Conservation (phyloP, 345 rosid genomes). For the Hevea brasiliensis region DNA sequence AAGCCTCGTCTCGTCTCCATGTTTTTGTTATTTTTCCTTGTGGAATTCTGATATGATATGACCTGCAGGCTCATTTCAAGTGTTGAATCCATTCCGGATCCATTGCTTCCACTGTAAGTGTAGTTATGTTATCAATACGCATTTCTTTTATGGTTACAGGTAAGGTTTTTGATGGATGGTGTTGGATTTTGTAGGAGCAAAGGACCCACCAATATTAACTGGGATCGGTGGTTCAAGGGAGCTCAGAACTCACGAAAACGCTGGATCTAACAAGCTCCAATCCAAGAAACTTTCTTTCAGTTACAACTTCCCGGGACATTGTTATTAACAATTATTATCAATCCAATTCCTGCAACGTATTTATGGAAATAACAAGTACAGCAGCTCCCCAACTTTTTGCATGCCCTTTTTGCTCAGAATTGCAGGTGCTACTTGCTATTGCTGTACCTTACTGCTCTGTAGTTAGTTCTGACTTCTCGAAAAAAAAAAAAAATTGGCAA, state of each 20-base stretch:
- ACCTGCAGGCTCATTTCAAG: conserved; percentile 32
- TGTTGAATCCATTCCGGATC: conserved; percentile 44
- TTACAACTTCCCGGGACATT: too few relatives aligned
- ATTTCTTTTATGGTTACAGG: too few relatives aligned
- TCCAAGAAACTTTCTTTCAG: too few relatives aligned
- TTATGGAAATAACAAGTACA: not conserved
- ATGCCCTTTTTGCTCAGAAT: not conserved
- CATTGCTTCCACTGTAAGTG: conserved; percentile 44
- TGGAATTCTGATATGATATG: not conserved
- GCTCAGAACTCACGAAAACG: conserved; percentile 32
- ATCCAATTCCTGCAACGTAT: not conserved
- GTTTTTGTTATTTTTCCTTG: not conserved
- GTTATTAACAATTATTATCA: not conserved
- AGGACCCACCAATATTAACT: conserved; percentile 32
- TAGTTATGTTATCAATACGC: not conserved
- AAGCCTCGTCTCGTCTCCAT: not conserved
- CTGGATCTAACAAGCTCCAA: conserved; percentile 34
- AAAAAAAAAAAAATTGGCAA: not conserved
- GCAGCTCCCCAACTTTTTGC: not conserved
- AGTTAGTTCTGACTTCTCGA: not conserved
- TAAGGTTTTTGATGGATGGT: not conserved
- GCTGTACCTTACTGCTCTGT: not conserved
- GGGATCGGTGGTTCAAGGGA: conserved; percentile 53
- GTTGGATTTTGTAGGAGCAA: conserved; percentile 15
- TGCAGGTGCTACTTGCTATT: too few relatives aligned